These are phyloP conservation scores for Obelidium mucronatum DNA, from an alignment of 192 early-diverging fungal species.

Conservation along the genomic window DNA sequence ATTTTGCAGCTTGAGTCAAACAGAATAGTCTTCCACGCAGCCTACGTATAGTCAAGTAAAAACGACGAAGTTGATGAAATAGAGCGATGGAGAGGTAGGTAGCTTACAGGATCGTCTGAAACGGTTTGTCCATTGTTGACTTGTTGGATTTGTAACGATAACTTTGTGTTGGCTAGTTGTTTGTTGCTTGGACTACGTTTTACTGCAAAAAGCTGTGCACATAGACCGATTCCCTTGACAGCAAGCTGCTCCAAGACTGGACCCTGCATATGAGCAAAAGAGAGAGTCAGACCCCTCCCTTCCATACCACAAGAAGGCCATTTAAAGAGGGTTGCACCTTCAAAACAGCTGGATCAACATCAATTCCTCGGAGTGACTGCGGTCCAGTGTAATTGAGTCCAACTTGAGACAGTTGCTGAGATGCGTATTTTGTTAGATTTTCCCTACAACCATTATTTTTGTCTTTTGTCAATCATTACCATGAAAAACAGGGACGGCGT, in stretches of 20 bases:
- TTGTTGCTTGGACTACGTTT: conserved; percentile 44
- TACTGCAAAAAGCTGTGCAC: conserved; percentile 31
- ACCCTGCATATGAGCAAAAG: conserved; percentile 41
- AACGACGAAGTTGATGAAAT: not conserved
- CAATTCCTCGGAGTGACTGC: conserved; percentile 46
- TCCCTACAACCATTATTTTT: not conserved
- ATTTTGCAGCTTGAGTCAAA: conserved; percentile 33
- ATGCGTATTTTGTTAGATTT: too few species aligned
- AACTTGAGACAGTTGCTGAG: conserved; percentile 51
- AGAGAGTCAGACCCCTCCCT: too few species aligned
- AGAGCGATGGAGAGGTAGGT: not conserved
- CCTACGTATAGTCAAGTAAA: not conserved
- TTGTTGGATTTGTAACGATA: conserved; percentile 40
- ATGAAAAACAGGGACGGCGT: conserved; percentile 51
- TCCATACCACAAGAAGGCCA: not conserved
- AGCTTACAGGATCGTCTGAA: conserved; percentile 19
- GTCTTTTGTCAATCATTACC: conserved; percentile 27
- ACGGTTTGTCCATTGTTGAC: not conserved
- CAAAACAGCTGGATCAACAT: conserved; percentile 53
- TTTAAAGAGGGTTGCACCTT: conserved; percentile 42
- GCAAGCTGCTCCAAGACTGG: conserved; percentile 47
- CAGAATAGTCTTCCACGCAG: conserved; percentile 33
- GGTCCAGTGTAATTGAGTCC: conserved; percentile 58
- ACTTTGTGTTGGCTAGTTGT: conserved; percentile 45
- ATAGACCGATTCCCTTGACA: conserved; percentile 50